Evolutionary conservation across 2,329 filamentous ascomycete genomes (phyloP).

Genomic region (Aspergillus aculeatinus): DNA sequence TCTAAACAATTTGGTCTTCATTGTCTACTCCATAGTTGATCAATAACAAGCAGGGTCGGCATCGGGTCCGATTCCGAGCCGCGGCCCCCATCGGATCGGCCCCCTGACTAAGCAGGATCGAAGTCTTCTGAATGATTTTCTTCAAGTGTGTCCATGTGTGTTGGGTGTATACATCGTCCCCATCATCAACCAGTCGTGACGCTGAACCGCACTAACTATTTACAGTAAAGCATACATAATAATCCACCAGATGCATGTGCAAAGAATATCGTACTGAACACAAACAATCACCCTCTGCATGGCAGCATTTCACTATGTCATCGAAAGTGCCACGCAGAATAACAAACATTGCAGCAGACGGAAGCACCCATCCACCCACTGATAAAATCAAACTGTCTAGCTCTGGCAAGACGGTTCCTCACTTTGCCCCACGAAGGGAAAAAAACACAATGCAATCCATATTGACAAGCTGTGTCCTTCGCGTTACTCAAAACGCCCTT

Average conservation of each 20-base stretch:
- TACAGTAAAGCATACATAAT: conserved; percentile 10
- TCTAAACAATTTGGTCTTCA: no score
- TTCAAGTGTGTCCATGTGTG: no score
- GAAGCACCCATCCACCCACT: neutral
- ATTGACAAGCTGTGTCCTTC: neutral
- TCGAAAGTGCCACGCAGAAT: neutral
- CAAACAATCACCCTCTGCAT: neutral
- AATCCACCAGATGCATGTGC: conserved; percentile 1
- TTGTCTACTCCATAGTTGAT: neutral
- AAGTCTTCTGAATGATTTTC: neutral
- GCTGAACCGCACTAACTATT: conserved; percentile 9
- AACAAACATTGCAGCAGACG: no score
- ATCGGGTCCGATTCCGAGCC: conserved; percentile 13
- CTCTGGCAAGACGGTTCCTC: neutral
- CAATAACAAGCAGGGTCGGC: neutral
- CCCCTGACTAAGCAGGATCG: neutral
- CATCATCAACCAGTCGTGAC: conserved; percentile 10
- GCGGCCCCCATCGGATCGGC: conserved; percentile 13
- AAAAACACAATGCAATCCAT: neutral
- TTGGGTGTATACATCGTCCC: neutral
- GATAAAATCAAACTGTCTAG: neutral
- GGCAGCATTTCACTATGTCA: neutral
- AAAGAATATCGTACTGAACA: neutral
- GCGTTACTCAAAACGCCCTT: neutral
- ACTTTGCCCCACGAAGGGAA: neutral